phyloP scores from a whole-genome alignment of 2,329 filamentous ascomycete genomes.

The Didymella pinodella region DNA sequence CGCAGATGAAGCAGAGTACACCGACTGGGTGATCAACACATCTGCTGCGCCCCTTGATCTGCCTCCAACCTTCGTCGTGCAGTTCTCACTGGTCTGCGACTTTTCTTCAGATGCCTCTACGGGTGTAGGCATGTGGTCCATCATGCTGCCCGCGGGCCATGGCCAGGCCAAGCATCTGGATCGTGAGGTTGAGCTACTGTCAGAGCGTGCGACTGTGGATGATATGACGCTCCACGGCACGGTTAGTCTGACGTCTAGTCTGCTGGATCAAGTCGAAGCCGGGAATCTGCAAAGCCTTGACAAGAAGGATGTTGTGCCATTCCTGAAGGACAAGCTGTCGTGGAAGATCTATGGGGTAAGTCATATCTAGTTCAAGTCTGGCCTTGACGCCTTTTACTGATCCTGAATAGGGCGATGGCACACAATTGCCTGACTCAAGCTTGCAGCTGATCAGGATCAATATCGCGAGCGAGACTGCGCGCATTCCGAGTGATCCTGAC shows the following conservation, averaged over 20 bases:
- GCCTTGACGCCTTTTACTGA: constrained; percentile 9
- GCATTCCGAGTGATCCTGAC: constrained; percentile 26
- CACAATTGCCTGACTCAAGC: constrained; percentile 18
- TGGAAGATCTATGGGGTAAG: constrained; percentile 43
- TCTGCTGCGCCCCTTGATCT: constrained; percentile 17
- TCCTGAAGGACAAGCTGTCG: constrained; percentile 34
- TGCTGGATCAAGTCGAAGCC: constrained; percentile 34
- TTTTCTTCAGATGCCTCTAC: constrained; percentile 26
- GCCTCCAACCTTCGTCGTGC: constrained; percentile 33
- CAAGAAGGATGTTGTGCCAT: constrained; percentile 35
- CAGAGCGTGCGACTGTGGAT: constrained; percentile 49
- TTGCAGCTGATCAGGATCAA: constrained; percentile 26
- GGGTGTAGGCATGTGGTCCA: constrained; percentile 40
- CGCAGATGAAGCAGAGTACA: constrained; percentile 23
- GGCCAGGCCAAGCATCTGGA: constrained; percentile 53
- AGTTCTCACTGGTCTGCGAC: constrained; percentile 31
- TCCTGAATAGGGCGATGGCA: constrained; percentile 24
- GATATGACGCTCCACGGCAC: constrained; percentile 26
- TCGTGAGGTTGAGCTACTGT: constrained; percentile 53
- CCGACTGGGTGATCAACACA: constrained; percentile 38
- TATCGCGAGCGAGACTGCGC: constrained; percentile 24
- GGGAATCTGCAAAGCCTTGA: constrained; percentile 33
- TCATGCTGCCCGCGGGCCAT: constrained; percentile 29
- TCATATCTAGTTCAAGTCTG: background rate
- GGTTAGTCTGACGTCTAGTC: constrained; percentile 36